Evolutionary conservation across 2,329 filamentous ascomycete genomes (phyloP).

Genomic region (Xylariaceae sp.): DNA sequence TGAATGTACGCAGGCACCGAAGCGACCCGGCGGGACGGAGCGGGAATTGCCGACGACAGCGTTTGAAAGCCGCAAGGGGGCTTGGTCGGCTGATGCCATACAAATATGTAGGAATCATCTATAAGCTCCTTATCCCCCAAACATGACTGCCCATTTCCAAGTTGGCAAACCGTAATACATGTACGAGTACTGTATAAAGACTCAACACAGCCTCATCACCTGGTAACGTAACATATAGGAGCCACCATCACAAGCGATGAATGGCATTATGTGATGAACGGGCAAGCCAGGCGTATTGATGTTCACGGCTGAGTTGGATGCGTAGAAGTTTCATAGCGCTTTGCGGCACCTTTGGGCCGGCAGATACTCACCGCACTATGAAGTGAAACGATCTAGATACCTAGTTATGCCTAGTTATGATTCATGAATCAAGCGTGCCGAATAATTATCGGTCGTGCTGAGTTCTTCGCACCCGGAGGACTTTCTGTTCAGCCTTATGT

Average conservation of each 20-base stretch:
- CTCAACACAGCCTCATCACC: conserved; percentile 5
- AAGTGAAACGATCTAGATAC: not conserved
- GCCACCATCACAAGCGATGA: not conserved
- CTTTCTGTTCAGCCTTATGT: not conserved
- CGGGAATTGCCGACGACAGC: conserved; percentile 15
- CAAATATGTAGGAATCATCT: not conserved
- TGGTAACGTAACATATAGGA: not conserved
- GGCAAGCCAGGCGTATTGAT: not conserved
- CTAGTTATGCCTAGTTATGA: not conserved
- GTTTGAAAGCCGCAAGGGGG: conserved; percentile 10
- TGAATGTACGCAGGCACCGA: not conserved
- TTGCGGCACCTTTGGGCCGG: not conserved
- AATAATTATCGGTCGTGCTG: not conserved
- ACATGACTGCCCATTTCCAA: not conserved
- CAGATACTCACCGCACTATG: not conserved
- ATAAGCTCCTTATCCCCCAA: conserved; percentile 13
- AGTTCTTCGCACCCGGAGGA: not conserved
- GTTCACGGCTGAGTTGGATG: not conserved
- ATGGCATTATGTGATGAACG: not conserved
- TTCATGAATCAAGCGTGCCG: not conserved
- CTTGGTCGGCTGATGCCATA: conserved; percentile 26
- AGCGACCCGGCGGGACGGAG: conserved; percentile 8
- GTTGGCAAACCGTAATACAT: too few relatives aligned
- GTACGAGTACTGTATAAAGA: too few relatives aligned
- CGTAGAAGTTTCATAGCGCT: not conserved